A percentile compares a stretch with the other conserved stretches of the same genome.
phyloP scores from a whole-genome alignment of 139 green algal genomes.

The Tetratostichococcus sp. region DNA sequence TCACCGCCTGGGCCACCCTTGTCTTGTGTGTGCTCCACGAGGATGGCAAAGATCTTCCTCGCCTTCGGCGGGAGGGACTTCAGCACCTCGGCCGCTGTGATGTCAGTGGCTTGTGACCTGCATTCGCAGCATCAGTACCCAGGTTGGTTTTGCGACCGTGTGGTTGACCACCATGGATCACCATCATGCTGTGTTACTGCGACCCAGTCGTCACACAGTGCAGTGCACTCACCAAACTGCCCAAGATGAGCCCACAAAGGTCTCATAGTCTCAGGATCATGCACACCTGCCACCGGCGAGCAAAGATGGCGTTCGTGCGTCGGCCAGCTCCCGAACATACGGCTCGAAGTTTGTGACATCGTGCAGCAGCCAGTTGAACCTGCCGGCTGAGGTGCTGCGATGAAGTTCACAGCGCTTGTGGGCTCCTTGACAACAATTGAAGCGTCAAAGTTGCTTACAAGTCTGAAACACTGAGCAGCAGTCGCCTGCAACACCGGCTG shows the following conservation, averaged over 20 bases:
- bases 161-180: no score
- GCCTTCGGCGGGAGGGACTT: conserved; percentile 56
- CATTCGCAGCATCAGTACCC: neutral
- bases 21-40: conserved; percentile 66
- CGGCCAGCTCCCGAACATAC: conserved; percentile 46
- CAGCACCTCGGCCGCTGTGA: conserved; percentile 62
- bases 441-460: no score
- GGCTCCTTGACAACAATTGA: no score
- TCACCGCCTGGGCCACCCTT: neutral
- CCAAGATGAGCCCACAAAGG: neutral
- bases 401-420: no score
- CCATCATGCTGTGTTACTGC: no score
- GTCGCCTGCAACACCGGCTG: no score
- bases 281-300: conserved; percentile 34
- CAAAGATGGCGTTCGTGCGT: conserved; percentile 32
- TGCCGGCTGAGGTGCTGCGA: conserved; percentile 7
- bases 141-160: no score
- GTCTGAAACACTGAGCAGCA: no score
- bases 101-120: conserved; percentile 35
- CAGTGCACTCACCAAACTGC: no score
- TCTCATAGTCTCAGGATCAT: no score
- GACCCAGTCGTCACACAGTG: no score
- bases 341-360: conserved; percentile 68
- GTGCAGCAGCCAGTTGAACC: conserved; percentile 67
- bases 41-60: conserved; percentile 63